Evolutionary conservation across 2,329 filamentous ascomycete species (phyloP), one percentile per base, ranked within the genome.

Genomic region (Trichoderma polysporum): DNA sequence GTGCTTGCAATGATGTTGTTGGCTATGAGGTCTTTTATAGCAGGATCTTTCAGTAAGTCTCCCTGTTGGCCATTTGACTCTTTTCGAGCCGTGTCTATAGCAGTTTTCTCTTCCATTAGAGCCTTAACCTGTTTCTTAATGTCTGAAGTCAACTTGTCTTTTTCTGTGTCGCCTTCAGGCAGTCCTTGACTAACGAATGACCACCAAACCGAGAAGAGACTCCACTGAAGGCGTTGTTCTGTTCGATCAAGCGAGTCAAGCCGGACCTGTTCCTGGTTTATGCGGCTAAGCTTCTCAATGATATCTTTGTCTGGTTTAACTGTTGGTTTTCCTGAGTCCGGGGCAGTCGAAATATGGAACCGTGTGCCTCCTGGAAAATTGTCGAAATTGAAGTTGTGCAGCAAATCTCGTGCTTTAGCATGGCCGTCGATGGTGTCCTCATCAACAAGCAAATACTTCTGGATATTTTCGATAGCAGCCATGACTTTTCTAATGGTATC

Each of bases 141-240:
- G 31, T 33, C 31, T 33, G 31, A 33, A 33, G 31, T 33, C 31
- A 33, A 33, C 31, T 33, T 33, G 5, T 33, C 31, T 33, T 33
- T 33, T 33, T 33, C 31, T 9, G 31, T 33, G 31, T 33, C 31
- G 31, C 31, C 31, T 33, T 33, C 31, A 33, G 31, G 31, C 31
- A 33, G 31, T 33, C 31, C 31, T 41, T 75, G 72, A 54, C 64
- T 74, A 1, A 77, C 69, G 45, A 73, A 80, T 53, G 77, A 76
- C 79, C 79, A 82, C 79, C 79, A 82, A 3, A 69, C 15, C 0
- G 78, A 72, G 64, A 82, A 82, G 69, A 81, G 69, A 12, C 79
- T 73, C 79, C 80, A 82, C 33, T 73, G 74, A 17, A 71, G 58
- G 33, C 74, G 70, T 17, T 61, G 52, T 3, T 71, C 49, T 12